phyloP scores from a whole-genome alignment of 495 filamentous ascomycete genomes.

The Neurospora cerealis region DNA sequence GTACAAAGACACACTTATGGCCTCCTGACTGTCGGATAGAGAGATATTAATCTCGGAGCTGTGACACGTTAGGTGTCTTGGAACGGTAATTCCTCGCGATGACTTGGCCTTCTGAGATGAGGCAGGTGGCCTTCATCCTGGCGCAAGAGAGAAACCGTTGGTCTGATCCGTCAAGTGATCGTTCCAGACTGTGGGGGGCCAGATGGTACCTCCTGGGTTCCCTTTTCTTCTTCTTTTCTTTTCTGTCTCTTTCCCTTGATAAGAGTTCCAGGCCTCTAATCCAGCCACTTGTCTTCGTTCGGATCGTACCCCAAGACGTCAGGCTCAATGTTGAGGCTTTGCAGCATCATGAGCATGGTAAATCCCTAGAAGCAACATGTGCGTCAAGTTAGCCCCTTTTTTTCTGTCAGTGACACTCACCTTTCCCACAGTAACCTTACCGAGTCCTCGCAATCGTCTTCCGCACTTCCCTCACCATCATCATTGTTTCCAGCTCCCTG shows the following conservation, averaged over 20 bases:
- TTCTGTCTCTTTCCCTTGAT: background rate
- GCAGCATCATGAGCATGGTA: constrained; percentile 24
- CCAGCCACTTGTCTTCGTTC: constrained; percentile 19
- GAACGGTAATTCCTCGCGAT: background rate
- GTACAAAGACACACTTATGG: background rate
- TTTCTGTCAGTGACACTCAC: background rate
- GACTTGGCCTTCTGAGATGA: background rate
- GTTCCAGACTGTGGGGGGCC: background rate
- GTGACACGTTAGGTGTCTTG: background rate
- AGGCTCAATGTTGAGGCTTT: constrained; percentile 23
- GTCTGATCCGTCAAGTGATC: background rate
- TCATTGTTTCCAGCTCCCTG: constrained; percentile 6
- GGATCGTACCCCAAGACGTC: constrained; percentile 18
- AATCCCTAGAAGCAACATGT: constrained; percentile 11
- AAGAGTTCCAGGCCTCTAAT: background rate
- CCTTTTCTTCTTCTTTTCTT: background rate
- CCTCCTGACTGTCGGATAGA: background rate
- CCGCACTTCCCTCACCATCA: background rate
- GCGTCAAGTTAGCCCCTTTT: constrained; percentile 3
- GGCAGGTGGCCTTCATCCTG: background rate
- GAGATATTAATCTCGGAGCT: background rate
- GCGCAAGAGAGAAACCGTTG: background rate
- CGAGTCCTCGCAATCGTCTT: constrained; percentile 5
- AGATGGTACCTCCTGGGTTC: background rate
- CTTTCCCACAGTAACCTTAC: constrained; percentile 1